Base-by-base conservation (phyloP, 2,329 filamentous ascomycete species). In the Cordyceps tenuipes region DNA sequence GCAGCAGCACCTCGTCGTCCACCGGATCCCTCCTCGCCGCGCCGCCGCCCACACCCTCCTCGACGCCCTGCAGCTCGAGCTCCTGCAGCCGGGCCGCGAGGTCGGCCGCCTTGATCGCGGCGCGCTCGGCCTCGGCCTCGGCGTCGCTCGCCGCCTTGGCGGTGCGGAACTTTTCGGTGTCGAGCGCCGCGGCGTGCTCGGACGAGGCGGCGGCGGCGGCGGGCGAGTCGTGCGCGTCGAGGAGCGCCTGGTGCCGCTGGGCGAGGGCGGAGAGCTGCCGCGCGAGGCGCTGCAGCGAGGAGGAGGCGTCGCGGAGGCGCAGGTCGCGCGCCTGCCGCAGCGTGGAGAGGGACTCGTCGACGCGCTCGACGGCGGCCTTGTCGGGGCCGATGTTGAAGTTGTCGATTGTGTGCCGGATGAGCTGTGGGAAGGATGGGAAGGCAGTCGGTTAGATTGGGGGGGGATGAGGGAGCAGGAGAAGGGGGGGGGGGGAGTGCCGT, bases 361-460 rank as follows among this genome's bases (percentile, higher is more conserved):
- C 88, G 70, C 94, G 91, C 21, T 87, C 80, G 21, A 97, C 84
- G 63, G 90, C 89, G 65, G 85, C 79, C 70, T 91, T 94, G 80
- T 99, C 94, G 12, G 90, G 90, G 21, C 84, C 80, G 69, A 93
- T 96, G 78, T 96, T 94, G 85, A 99, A 99, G 80, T 97, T 96
- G 68, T 86, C 82, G 69, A 95, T 88, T 47, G 92, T 96, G 77
- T 95, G 89, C 71, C 87, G 83, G 76, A 99, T 96, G 70, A 97
- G 88, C 89, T 94, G 73, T 51, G 15, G 29, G 29, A 29, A 15
- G n/a, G n/a, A 46, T 15, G 44, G 12, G 9, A 7, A 7, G 7
- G 12, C n/a, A 15, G 48, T 2, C 26, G 23, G 23, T 50, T 50
- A 34, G 48, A 29, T 13, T 13, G 15, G 13, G 6, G 5, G 12